phyloP scores from a whole-genome alignment of 805 yeast species.

The Zygotorulaspora chibaensis region DNA sequence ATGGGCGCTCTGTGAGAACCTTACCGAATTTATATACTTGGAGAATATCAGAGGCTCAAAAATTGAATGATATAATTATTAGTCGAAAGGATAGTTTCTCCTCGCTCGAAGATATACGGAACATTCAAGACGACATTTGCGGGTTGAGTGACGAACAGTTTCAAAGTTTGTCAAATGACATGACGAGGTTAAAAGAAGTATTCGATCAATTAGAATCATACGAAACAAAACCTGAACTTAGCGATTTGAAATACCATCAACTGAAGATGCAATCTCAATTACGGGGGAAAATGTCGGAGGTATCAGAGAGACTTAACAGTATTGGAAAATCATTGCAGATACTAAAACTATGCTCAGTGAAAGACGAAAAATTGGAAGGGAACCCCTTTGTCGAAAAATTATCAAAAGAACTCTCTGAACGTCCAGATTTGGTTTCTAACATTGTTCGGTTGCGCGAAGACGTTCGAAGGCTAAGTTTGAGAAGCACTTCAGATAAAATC shows the following conservation, averaged over 20 bases:
- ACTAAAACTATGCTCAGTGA: slow-evolving; percentile 20
- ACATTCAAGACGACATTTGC: slow-evolving; percentile 6
- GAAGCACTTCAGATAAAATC: slow-evolving; percentile 1
- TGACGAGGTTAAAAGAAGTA: slow-evolving; percentile 5
- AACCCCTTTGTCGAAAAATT: slow-evolving; percentile 19
- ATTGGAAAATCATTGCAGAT: slow-evolving; percentile 20
- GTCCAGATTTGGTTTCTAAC: slow-evolving; percentile 20
- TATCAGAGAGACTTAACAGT: slow-evolving; percentile 14
- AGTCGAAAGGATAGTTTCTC: not conserved
- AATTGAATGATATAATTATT: slow-evolving; percentile 13
- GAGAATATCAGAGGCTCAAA: slow-evolving; percentile 35
- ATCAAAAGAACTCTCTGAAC: slow-evolving; percentile 15
- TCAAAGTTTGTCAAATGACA: not conserved
- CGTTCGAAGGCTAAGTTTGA: slow-evolving; percentile 14
- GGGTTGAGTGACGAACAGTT: not conserved
- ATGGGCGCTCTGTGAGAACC: slow-evolving; percentile 27
- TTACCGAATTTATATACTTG: slow-evolving; percentile 34
- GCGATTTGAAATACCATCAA: slow-evolving; percentile 26
- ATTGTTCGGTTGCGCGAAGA: slow-evolving; percentile 25
- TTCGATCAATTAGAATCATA: slow-evolving; percentile 12
- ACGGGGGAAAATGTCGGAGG: slow-evolving; percentile 21
- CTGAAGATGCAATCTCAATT: slow-evolving; percentile 16
- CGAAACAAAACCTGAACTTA: slow-evolving; percentile 5
- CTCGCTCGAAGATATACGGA: not conserved
- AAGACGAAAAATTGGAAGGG: slow-evolving; percentile 11